Evolutionary conservation across 305 asterid genomes (phyloP), one percentile per base, ranked within the genome.

Genomic region (Fraxinus nigra): DNA sequence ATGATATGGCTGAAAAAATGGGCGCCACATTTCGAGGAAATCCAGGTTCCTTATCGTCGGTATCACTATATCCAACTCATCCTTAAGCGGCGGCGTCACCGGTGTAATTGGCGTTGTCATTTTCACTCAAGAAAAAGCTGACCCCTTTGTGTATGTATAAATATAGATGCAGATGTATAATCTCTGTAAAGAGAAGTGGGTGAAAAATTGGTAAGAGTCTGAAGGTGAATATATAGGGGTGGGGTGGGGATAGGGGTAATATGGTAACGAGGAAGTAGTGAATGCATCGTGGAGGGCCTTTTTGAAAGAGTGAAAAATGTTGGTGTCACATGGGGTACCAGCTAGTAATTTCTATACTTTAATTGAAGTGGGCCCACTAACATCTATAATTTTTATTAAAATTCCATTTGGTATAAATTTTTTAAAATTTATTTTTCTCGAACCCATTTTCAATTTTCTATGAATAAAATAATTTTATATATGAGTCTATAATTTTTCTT

Each of bases 1-100:
- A 59, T 90, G 93, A 89, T 90, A 90, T 0, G 83, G 91, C 84
- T 86, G 51, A 65, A 89, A 89, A 43, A 89, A 89, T 0, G 92
- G 91, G 11, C 92, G 84, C 92, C 92, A 89, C 91, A 83, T 83
- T 82, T 89, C 92, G 22, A 89, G 75, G 85, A 89, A 89, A 79
- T 89, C 92, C 4, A 89, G 56, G 88, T 86, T 89, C 77, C 91
- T 67, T 2, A 89, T 89, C 14, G 92, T 89, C 51, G 91, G 92
- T 18, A 89, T 89, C 37, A 89, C 90, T 14, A 89, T 89, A 83
- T 89, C 92, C n/a, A 89, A 63, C 79, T 87, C 90, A 38, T 88
- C 90, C 33, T 26, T 79, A 1, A 87, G 82, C 76, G 91, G 89
- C 85, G 90, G 85, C 63, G 88, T 16, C 82, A 88, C 87, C 79